Evolutionary conservation across 2,329 filamentous ascomycete species (phyloP).

Genomic region (Myriosclerotinia scirpicola): DNA sequence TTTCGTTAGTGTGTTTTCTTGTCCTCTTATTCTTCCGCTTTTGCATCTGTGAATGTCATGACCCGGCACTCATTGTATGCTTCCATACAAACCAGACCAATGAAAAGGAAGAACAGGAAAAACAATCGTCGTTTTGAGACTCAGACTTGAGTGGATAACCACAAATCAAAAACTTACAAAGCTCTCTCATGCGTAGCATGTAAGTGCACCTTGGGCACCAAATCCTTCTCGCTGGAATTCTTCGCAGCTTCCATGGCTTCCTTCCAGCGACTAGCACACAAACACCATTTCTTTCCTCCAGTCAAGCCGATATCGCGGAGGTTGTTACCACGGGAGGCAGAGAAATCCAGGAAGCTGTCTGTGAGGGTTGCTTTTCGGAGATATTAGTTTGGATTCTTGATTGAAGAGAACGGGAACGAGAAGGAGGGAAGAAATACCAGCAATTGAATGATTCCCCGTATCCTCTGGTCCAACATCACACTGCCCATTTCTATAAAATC

Average conservation of each 20-base stretch:
- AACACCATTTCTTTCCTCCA: conserved; percentile 62
- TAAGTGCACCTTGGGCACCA: conserved; percentile 41
- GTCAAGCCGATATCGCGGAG: conserved; percentile 54
- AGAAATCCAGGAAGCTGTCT: conserved; percentile 62
- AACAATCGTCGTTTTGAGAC: too few species aligned
- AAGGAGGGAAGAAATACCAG: conserved; percentile 35
- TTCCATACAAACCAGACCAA: neutral
- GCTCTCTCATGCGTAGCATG: conserved; percentile 43
- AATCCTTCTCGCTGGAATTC: conserved; percentile 3
- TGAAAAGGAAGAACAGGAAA: too few species aligned
- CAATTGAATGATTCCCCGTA: conserved; percentile 59
- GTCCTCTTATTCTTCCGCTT: neutral
- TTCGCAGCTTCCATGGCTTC: conserved; percentile 47
- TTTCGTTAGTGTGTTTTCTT: neutral
- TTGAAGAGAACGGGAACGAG: too few species aligned
- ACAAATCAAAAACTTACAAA: conserved; percentile 33
- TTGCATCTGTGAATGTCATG: neutral
- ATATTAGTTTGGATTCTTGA: neutral
- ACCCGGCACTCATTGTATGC: too few species aligned
- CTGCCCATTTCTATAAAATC: conserved; percentile 61
- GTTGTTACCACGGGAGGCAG: conserved; percentile 58
- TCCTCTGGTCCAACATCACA: conserved; percentile 55
- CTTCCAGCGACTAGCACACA: conserved; percentile 59
- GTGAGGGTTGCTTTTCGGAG: conserved; percentile 49
- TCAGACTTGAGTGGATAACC: neutral